A percentile compares a stretch with the other conserved stretches of the same genome.
Evolutionary conservation across 352 stramenopile species (phyloP).

Genomic region (Phytophthora fragariaefolia): DNA sequence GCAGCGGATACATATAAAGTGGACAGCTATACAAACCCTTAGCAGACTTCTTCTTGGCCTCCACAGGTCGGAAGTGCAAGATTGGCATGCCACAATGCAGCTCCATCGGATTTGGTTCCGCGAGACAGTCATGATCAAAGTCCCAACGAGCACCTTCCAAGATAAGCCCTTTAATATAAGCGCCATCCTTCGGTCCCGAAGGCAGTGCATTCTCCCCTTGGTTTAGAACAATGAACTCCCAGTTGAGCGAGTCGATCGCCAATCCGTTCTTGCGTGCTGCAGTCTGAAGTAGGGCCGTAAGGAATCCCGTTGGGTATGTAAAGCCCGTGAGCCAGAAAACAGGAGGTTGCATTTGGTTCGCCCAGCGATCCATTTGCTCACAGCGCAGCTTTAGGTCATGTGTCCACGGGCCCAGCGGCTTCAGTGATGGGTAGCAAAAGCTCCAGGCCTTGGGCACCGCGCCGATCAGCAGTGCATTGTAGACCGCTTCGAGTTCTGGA

Average conservation of each 20-base stretch:
- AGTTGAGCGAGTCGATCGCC: constrained; percentile 95
- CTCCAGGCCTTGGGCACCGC: constrained; percentile 92
- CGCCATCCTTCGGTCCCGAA: constrained; percentile 86
- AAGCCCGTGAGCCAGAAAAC: constrained; percentile 97
- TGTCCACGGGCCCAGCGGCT: constrained; percentile 94
- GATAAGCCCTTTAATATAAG: constrained; percentile 93
- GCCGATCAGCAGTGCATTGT: constrained; percentile 90
- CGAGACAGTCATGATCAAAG: constrained; percentile 89
- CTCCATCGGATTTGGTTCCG: constrained; percentile 93
- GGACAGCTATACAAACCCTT: constrained; percentile 95
- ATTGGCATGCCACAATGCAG: constrained; percentile 92
- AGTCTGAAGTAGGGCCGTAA: constrained; percentile 96
- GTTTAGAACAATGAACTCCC: constrained; percentile 95
- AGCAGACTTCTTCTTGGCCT: constrained; percentile 93
- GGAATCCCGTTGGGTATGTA: constrained; percentile 96
- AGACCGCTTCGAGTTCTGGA: constrained; percentile 93
- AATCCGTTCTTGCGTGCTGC: constrained; percentile 95
- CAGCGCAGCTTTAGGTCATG: constrained; percentile 90
- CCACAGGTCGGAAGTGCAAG: constrained; percentile 95
- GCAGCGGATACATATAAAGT: constrained; percentile 96
- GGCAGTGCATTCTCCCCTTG: constrained; percentile 87
- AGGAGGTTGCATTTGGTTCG: constrained; percentile 78
- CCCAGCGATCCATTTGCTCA: constrained; percentile 93
- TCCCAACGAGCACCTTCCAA: constrained; percentile 94
- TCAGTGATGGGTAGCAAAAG: constrained; percentile 95